Percentiles rank a stretch among this genome's conserved stretches.
These are phyloP conservation scores for Aspergillus ellipticus DNA, from an alignment of 495 filamentous ascomycete genomes.

Conservation along the genomic window DNA sequence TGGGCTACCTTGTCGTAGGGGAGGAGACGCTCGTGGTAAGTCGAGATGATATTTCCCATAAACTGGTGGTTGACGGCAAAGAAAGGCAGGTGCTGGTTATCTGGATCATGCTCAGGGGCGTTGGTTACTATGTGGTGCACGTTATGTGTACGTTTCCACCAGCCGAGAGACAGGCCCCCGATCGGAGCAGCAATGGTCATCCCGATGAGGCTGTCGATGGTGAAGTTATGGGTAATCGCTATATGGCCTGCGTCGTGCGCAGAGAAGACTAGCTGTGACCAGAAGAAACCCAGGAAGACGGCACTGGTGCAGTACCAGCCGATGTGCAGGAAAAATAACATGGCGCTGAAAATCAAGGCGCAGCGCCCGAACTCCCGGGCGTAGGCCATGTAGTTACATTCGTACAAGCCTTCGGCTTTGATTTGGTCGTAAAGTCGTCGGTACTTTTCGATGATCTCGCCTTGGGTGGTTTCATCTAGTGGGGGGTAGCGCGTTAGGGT, in stretches of 20 bases:
- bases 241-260: conserved; percentile 88
- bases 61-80: conserved; percentile 78
- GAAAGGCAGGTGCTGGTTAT: conserved; percentile 86
- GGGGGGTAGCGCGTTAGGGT: conserved; percentile 72
- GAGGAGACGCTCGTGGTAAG: conserved; percentile 77
- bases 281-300: conserved; percentile 67
- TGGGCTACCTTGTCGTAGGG: conserved; percentile 66
- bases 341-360: conserved; percentile 51
- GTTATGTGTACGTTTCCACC: conserved; percentile 92
- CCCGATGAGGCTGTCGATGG: conserved; percentile 69
- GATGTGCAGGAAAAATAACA: conserved; percentile 53
- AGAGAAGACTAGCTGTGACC: conserved; percentile 84
- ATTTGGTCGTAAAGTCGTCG: conserved; percentile 63
- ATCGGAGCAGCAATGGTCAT: conserved; percentile 78
- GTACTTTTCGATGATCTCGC: conserved; percentile 69
- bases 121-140: conserved; percentile 92
- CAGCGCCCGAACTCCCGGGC: conserved; percentile 64
- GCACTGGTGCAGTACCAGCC: conserved; percentile 66
- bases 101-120: conserved; percentile 83
- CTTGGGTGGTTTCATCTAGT: conserved; percentile 63
- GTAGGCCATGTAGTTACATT: conserved; percentile 80
- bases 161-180: conserved; percentile 74
- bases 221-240: conserved; percentile 80
- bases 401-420: conserved; percentile 64
- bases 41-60: conserved; percentile 62